Evolutionary conservation across 345 rosid species (phyloP).

Genomic region (Cochlearia excelsa): DNA sequence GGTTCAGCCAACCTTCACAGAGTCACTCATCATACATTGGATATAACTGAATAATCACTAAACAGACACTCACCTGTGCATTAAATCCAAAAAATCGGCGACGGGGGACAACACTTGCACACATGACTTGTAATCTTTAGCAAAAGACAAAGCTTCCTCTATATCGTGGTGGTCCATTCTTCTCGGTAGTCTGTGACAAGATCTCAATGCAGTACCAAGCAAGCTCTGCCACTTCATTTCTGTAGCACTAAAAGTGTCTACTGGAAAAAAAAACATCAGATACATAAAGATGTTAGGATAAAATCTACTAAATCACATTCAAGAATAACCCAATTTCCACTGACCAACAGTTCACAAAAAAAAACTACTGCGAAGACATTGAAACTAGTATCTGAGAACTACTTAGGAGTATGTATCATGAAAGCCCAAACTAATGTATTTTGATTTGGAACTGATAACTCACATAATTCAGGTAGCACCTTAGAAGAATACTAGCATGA

Average conservation of each 20-base stretch:
- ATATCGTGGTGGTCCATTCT: conserved; percentile 41
- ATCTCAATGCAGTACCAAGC: conserved; percentile 62
- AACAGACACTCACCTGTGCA: conserved; percentile 52
- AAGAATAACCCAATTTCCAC: conserved; percentile 8
- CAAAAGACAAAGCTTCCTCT: conserved; percentile 53
- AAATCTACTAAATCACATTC: conserved; percentile 9
- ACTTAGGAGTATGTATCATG: conserved; percentile 5
- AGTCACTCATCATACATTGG: conserved; percentile 22
- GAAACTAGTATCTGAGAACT: conserved; percentile 16
- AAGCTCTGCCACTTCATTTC: conserved; percentile 67
- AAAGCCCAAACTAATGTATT: conserved; percentile 7
- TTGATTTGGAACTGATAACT: conserved; percentile 2
- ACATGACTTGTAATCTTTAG: conserved; percentile 61
- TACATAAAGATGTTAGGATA: conserved; percentile 12
- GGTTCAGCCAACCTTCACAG: conserved; percentile 23
- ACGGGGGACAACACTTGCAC: conserved; percentile 60
- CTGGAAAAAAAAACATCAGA: conserved; percentile 40
- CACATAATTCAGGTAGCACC: conserved; percentile 14
- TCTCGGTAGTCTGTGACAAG: conserved; percentile 41
- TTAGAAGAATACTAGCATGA: background rate
- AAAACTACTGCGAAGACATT: conserved; percentile 7
- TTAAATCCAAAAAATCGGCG: conserved; percentile 70
- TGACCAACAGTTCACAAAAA: conserved; percentile 3
- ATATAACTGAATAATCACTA: conserved; percentile 18
- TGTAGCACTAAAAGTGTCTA: conserved; percentile 45